These are phyloP conservation scores for Gossypium schwendimanii DNA, from an alignment of 441 rosid species.

Conservation along the genomic window DNA sequence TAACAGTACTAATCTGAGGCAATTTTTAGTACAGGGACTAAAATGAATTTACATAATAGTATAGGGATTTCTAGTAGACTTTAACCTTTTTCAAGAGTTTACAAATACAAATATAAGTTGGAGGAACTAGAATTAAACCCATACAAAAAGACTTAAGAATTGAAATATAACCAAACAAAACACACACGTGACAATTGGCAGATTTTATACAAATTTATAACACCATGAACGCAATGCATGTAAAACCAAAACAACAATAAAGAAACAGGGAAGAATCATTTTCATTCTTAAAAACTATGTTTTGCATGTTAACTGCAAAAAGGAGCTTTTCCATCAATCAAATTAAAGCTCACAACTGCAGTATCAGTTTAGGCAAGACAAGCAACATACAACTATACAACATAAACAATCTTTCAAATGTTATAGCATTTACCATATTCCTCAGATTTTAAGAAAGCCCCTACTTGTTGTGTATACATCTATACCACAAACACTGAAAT, in stretches of 20 bases:
- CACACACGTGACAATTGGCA: too few species aligned
- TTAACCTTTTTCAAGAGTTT: too few species aligned
- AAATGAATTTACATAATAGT: too few species aligned
- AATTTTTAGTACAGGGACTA: too few species aligned
- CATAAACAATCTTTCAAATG: slow-evolving; percentile 5
- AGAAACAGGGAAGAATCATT: neutral
- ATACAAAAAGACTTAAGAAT: too few species aligned
- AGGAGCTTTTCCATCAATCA: slow-evolving; percentile 15
- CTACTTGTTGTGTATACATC: neutral
- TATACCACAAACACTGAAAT: slow-evolving; percentile 1
- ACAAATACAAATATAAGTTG: too few species aligned
- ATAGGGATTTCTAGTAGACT: too few species aligned
- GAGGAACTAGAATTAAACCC: too few species aligned
- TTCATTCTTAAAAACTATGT: neutral
- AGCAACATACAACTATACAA: slow-evolving; percentile 29
- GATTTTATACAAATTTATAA: too few species aligned
- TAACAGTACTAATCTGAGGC: too few species aligned
- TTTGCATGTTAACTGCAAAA: slow-evolving; percentile 13
- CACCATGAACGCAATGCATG: neutral
- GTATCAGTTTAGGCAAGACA: neutral
- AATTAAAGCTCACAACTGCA: slow-evolving; percentile 4
- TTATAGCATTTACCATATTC: neutral
- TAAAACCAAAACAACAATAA: neutral
- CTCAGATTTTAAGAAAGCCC: slow-evolving; percentile 14
- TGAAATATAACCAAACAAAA: too few species aligned